Evolutionary conservation across 768 basidiomycete species (phyloP).

Genomic region (Paxillus rubicundulus): DNA sequence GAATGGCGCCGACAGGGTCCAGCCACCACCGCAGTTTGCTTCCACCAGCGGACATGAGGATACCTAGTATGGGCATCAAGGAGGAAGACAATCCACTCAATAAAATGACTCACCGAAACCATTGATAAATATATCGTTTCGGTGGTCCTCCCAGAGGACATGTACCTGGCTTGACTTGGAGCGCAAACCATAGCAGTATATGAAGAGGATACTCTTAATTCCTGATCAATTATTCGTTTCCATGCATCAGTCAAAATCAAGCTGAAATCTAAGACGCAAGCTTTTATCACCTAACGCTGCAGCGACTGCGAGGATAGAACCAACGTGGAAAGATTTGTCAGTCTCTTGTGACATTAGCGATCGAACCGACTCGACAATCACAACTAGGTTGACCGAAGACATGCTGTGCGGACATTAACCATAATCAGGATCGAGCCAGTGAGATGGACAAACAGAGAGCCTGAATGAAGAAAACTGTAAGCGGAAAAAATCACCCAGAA

Average conservation of each 20-base stretch:
- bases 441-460: conserved; percentile 40
- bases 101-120: conserved; percentile 51
- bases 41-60: conserved; percentile 81
- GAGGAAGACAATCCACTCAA: background rate
- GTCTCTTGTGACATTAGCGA: conserved; percentile 62
- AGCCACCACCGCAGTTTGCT: conserved; percentile 81
- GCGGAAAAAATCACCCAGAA: background rate
- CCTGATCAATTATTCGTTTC: conserved; percentile 39
- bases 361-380: conserved; percentile 84
- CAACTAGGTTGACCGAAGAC: conserved; percentile 87
- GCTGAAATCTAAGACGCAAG: background rate
- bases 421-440: background rate
- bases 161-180: conserved; percentile 86
- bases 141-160: conserved; percentile 95
- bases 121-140: conserved; percentile 90
- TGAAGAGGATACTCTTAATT: conserved; percentile 82
- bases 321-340: conserved; percentile 64
- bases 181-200: conserved; percentile 81
- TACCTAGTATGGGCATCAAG: conserved; percentile 43
- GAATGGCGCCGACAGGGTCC: conserved; percentile 74
- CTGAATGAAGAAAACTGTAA: conserved; percentile 30
- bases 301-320: conserved; percentile 79
- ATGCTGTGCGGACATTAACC: conserved; percentile 50
- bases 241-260: background rate
- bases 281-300: conserved; percentile 61